These are phyloP conservation scores for Ascochyta koolunga DNA, from an alignment of 2,329 filamentous ascomycete genomes.

Conservation along the genomic window DNA sequence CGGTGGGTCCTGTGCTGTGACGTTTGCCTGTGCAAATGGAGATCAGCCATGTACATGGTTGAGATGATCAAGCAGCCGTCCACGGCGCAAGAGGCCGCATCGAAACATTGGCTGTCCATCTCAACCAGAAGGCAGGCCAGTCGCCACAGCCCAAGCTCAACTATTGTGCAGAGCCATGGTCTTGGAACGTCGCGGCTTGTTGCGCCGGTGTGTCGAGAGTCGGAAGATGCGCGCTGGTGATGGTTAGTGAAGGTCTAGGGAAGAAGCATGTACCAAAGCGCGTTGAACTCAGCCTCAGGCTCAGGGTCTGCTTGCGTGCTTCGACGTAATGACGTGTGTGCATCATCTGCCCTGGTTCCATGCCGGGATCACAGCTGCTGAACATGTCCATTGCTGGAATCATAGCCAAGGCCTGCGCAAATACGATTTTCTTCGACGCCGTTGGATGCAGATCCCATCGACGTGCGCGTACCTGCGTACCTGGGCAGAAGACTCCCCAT, in stretches of 20 bases:
- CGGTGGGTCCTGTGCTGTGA: background rate
- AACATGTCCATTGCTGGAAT: no score
- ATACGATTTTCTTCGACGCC: background rate
- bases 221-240: background rate
- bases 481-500: background rate
- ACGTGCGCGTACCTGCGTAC: constrained; percentile 3
- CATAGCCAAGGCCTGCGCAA: background rate
- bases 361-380: no score
- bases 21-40: background rate
- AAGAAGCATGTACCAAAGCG: background rate
- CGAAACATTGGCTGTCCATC: background rate
- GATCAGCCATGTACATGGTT: background rate
- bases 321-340: constrained; percentile 6
- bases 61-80: background rate
- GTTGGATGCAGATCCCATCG: constrained; percentile 4
- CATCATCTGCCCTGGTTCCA: background rate
- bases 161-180: background rate
- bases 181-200: background rate
- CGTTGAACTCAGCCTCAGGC: background rate
- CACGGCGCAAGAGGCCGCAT: background rate
- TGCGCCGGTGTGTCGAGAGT: background rate
- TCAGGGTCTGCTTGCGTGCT: constrained; percentile 2
- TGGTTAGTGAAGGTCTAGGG: no score
- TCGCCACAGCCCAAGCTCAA: background rate
- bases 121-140: constrained; percentile 3